A percentile compares a stretch with the other conserved stretches of the same genome.
These are phyloP conservation scores for Leishmania arabica DNA, from an alignment of 208 protist genomes.

Conservation along the genomic window DNA sequence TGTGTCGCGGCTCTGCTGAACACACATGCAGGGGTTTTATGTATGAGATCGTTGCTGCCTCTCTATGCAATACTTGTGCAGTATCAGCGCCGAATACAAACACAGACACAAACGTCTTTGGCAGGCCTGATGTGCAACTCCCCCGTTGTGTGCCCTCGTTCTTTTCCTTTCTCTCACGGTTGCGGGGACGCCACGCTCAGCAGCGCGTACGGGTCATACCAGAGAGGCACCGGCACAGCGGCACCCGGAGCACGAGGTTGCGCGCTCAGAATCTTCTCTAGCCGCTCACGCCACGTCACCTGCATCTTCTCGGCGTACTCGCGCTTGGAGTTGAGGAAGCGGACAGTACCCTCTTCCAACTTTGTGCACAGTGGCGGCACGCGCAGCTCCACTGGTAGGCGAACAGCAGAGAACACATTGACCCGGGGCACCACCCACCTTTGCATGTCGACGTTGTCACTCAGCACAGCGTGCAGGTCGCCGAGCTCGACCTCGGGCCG, in stretches of 20 bases:
- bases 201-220: conserved; percentile 80
- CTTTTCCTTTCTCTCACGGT: neutral
- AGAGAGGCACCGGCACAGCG: conserved; percentile 53
- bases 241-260: conserved; percentile 5
- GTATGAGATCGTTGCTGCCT: too few relatives aligned
- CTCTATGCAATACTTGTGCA: neutral
- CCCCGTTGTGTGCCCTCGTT: neutral
- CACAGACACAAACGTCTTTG: neutral
- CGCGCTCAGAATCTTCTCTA: conserved; percentile 21
- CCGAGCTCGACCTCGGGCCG: conserved; percentile 21
- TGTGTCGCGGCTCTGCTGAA: neutral
- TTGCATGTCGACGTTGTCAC: conserved; percentile 60
- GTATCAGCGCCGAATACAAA: neutral
- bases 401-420: conserved; percentile 52
- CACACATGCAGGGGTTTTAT: neutral
- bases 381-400: conserved; percentile 63
- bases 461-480: conserved; percentile 30
- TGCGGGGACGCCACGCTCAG: conserved; percentile 45
- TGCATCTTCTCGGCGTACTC: conserved; percentile 49
- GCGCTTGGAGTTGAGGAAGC: conserved; percentile 57
- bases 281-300: conserved; percentile 43
- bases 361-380: conserved; percentile 51
- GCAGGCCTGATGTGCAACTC: neutral
- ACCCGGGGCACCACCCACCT: conserved; percentile 53
- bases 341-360: conserved; percentile 56